Percentiles rank a stretch among this genome's conserved stretches.
Evolutionary conservation across 2,329 filamentous ascomycete genomes (phyloP).

Genomic region (Sclerotinia subarctica): DNA sequence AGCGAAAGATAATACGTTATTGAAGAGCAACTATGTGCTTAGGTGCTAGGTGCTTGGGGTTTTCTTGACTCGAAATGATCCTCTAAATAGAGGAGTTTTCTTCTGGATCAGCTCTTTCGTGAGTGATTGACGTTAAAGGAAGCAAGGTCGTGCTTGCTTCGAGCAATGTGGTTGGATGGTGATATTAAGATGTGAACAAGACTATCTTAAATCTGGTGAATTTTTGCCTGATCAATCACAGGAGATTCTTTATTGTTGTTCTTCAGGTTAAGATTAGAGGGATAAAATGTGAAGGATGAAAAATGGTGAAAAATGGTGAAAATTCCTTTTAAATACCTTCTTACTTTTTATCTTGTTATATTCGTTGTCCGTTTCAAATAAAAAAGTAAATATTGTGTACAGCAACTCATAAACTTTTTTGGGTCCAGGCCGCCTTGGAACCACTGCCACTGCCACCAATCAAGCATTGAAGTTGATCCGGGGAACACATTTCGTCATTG

Average conservation of each 20-base stretch:
- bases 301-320: not conserved
- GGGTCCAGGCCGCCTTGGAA: not conserved
- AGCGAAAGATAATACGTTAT: not conserved
- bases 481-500: conserved; percentile 18
- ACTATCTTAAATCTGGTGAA: not conserved
- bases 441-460: conserved; percentile 10
- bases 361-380: conserved; percentile 5
- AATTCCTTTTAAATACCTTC: not conserved
- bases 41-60: not conserved
- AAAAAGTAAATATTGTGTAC: not conserved
- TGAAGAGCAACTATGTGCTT: conserved; percentile 20
- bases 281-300: not conserved
- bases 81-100: conserved; percentile 22
- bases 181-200: not conserved
- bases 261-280: not conserved
- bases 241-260: conserved; percentile 1
- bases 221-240: conserved; percentile 3
- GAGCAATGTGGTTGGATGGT: conserved; percentile 21
- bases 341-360: conserved; percentile 1
- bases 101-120: conserved; percentile 11
- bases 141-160: conserved; percentile 20
- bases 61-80: conserved; percentile 12
- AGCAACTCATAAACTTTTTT: not conserved
- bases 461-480: not conserved
- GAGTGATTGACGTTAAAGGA: conserved; percentile 13